Percentiles rank a stretch among this genome's conserved stretches.
Conservation (phyloP, 345 rosid species). For the Gossypium mustelinum region DNA sequence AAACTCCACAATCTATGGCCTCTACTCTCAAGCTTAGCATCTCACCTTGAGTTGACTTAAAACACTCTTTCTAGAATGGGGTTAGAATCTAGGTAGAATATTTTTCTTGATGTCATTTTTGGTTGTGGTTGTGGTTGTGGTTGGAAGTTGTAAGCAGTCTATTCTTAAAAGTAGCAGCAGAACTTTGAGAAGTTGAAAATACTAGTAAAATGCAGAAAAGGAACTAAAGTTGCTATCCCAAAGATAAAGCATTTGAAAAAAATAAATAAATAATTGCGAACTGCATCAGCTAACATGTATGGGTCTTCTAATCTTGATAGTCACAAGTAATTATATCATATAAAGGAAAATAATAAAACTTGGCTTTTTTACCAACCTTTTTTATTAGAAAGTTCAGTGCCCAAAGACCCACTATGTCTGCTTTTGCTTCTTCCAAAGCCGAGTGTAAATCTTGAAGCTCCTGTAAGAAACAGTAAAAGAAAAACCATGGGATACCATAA, state of each 20-base stretch:
- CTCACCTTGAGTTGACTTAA: neutral
- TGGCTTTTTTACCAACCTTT: conserved; percentile 41
- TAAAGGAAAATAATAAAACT: neutral
- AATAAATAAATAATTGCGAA: neutral
- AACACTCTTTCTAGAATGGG: neutral
- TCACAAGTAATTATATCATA: conserved; percentile 2
- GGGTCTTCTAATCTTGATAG: neutral
- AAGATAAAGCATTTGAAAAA: neutral
- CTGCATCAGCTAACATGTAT: conserved; percentile 1
- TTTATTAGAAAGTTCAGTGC: conserved; percentile 72
- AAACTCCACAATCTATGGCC: neutral
- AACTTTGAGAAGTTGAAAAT: neutral
- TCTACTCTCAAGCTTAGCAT: neutral
- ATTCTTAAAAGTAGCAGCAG: conserved; percentile 7
- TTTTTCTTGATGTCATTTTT: neutral
- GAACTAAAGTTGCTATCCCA: neutral
- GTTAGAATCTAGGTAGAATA: neutral
- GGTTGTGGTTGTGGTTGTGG: no score
- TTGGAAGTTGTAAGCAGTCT: neutral
- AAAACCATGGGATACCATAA: neutral
- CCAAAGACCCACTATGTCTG: conserved; percentile 98
- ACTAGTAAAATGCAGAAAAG: neutral
- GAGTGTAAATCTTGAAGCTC: conserved; percentile 92
- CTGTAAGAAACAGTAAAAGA: conserved; percentile 31
- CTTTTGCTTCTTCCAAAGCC: conserved; percentile 92